phyloP scores from a whole-genome alignment of 2,329 filamentous ascomycete species.

The Aspergillus vadensis region DNA sequence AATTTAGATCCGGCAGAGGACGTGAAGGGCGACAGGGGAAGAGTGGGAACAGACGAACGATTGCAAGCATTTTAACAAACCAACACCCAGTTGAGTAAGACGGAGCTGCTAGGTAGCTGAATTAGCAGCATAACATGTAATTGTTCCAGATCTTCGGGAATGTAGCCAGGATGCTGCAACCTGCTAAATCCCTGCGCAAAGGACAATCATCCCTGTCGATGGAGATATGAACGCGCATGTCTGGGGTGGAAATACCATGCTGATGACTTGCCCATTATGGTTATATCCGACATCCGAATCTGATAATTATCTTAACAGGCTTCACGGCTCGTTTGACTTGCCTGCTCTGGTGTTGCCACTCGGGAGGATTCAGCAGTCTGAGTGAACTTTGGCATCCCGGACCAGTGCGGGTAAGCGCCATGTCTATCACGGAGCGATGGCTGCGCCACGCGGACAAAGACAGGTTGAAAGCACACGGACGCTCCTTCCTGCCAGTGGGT shows the following conservation, averaged over 20 bases:
- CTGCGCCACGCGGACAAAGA: not conserved
- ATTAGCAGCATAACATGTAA: no score
- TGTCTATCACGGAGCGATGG: not conserved
- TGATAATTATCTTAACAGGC: not conserved
- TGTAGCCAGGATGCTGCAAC: not conserved
- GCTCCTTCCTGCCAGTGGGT: not conserved
- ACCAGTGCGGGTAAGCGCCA: not conserved
- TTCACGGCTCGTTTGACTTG: not conserved
- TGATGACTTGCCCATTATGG: not conserved
- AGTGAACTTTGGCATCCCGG: not conserved
- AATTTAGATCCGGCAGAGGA: not conserved
- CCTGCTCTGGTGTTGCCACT: not conserved
- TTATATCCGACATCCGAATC: not conserved
- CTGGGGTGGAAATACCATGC: not conserved
- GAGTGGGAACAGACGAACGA: not conserved
- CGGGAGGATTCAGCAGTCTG: not conserved
- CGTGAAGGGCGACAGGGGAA: not conserved
- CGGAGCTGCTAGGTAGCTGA: not conserved
- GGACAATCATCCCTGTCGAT: not conserved
- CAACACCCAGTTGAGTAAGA: not conserved
- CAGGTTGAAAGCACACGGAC: not conserved
- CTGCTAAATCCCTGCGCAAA: not conserved
- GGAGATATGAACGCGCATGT: no score
- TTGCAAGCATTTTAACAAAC: not conserved
- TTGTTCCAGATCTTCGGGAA: not conserved